Evolutionary conservation across 1,139 yeast genomes (phyloP).

Genomic region (Blastobotrys apis): DNA sequence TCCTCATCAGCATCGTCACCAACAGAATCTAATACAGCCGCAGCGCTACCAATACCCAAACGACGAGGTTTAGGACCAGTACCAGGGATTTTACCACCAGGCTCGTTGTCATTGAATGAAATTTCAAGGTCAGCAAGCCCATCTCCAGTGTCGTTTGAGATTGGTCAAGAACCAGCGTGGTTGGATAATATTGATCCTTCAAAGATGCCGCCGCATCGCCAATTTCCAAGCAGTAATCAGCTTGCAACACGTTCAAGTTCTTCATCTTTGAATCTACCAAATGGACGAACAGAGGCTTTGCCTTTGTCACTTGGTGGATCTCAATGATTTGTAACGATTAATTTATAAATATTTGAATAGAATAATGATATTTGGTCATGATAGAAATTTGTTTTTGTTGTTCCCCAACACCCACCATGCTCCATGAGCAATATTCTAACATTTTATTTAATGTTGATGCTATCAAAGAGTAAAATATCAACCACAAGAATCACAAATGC

Average conservation of each 20-base stretch:
- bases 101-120: constrained; percentile 7
- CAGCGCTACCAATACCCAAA: constrained; percentile 10
- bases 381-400: too few species aligned
- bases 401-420: too few species aligned
- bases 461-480: too few species aligned
- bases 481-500: too few species aligned
- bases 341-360: too few species aligned
- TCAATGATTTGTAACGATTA: too few species aligned
- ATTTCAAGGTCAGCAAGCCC: constrained; percentile 20
- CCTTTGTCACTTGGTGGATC: constrained; percentile 22
- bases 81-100: constrained; percentile 23
- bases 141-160: constrained; percentile 28
- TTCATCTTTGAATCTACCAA: constrained; percentile 20
- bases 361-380: too few species aligned
- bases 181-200: constrained; percentile 26
- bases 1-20: constrained; percentile 15
- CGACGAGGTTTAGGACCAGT: constrained; percentile 21
- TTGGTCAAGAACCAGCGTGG: constrained; percentile 32
- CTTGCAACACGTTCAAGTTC: constrained; percentile 5
- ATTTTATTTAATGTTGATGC: too few species aligned
- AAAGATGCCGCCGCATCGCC: constrained; percentile 14
- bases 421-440: too few species aligned
- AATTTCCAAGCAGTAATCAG: neutral
- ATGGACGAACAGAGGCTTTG: constrained; percentile 25
- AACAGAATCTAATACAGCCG: neutral